Evolutionary conservation across 176 grass and related monocot species (phyloP).

Genomic region (Bromus sterilis): DNA sequence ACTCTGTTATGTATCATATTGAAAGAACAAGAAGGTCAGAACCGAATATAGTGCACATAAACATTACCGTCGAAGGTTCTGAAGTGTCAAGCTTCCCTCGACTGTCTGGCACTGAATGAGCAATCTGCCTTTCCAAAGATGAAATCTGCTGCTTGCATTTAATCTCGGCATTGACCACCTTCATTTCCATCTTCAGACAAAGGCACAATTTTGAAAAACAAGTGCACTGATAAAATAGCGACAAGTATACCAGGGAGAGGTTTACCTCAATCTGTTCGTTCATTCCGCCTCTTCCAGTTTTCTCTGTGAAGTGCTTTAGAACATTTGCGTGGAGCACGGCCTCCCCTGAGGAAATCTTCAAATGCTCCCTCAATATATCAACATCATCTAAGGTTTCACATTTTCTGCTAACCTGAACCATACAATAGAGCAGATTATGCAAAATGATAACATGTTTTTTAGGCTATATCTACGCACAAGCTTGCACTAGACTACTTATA

Average conservation of each 20-base stretch:
- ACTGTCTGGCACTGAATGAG: constrained; percentile 44
- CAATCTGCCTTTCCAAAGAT: constrained; percentile 79
- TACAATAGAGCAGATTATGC: constrained; percentile 17
- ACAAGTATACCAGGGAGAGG: background rate
- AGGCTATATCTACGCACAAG: background rate
- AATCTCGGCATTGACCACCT: constrained; percentile 76
- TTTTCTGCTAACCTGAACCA: constrained; percentile 70
- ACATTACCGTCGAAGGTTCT: constrained; percentile 59
- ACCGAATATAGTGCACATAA: background rate
- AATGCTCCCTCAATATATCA: constrained; percentile 83
- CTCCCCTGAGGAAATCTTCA: constrained; percentile 94
- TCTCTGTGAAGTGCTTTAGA: constrained; percentile 72
- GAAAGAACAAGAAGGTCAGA: constrained; percentile 2
- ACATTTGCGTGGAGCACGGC: constrained; percentile 81
- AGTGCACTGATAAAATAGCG: constrained; percentile 21
- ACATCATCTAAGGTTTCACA: constrained; percentile 59
- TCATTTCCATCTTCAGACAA: constrained; percentile 64
- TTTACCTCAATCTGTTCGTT: constrained; percentile 83
- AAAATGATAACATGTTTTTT: constrained; percentile 3
- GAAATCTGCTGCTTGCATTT: constrained; percentile 78
- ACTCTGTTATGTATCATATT: background rate
- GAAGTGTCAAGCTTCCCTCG: constrained; percentile 54
- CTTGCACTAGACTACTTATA: background rate
- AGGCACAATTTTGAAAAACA: background rate
- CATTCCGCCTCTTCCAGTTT: constrained; percentile 59